Percentiles rank a stretch among this genome's conserved stretches.
These are phyloP conservation scores for Neurospora sp. DNA, from an alignment of 495 filamentous ascomycete genomes.

Conservation along the genomic window DNA sequence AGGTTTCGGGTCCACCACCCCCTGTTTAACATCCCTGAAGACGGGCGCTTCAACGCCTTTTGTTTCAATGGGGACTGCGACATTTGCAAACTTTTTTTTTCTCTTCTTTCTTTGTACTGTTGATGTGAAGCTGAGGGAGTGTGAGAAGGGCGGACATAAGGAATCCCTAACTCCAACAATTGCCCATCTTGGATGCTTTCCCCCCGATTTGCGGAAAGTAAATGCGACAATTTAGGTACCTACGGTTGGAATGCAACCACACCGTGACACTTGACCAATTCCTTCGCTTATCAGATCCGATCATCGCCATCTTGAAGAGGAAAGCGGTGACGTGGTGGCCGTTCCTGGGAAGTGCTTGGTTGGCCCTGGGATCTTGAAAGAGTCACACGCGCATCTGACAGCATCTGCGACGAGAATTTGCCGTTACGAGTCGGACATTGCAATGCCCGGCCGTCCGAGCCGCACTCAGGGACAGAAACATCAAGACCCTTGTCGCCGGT, in stretches of 20 bases:
- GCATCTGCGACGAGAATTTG: conserved; percentile 12
- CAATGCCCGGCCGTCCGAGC: conserved; percentile 7
- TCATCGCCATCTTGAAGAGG: background rate
- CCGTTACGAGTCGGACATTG: conserved; percentile 12
- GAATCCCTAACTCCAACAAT: background rate
- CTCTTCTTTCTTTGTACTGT: background rate
- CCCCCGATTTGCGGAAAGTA: background rate
- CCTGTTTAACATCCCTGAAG: background rate
- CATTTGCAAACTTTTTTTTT: background rate
- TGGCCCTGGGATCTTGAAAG: background rate
- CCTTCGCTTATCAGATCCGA: conserved; percentile 10
- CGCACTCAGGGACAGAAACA: background rate
- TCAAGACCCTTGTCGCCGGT: background rate
- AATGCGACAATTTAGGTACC: background rate
- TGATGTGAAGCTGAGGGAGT: background rate
- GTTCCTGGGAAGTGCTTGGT: background rate
- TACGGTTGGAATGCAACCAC: background rate
- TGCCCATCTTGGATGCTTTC: background rate
- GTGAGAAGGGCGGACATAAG: background rate
- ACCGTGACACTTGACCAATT: background rate
- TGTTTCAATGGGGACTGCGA: background rate
- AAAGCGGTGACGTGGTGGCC: background rate
- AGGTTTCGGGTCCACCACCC: background rate
- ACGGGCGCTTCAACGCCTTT: background rate
- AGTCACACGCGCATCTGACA: conserved; percentile 9